These are phyloP conservation scores for Aspergillus japonicus DNA, from an alignment of 2,329 filamentous ascomycete genomes.

Conservation along the genomic window DNA sequence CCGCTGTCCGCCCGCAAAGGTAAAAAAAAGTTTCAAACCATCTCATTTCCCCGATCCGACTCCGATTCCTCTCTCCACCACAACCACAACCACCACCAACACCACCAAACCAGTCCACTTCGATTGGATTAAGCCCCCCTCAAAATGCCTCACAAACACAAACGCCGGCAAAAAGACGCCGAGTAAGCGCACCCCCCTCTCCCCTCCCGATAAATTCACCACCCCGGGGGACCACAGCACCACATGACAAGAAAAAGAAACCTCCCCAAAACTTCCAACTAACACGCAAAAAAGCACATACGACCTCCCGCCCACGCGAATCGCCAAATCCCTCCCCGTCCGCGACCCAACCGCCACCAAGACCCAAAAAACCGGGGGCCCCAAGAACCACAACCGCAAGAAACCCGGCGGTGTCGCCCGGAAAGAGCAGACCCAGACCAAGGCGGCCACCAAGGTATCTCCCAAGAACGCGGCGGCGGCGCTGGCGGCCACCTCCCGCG, in stretches of 20 bases:
- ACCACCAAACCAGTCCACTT: background rate
- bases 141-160: constrained; percentile 84
- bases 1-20: background rate
- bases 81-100: background rate
- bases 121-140: background rate
- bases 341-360: constrained; percentile 45
- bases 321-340: constrained; percentile 60
- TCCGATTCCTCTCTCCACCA: background rate
- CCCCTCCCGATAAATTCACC: no score
- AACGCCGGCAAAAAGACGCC: constrained; percentile 53
- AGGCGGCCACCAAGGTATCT: background rate
- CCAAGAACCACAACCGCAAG: constrained; percentile 32
- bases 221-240: no score
- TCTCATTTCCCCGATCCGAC: no score
- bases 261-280: no score
- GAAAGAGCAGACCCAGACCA: background rate
- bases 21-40: constrained; percentile 3
- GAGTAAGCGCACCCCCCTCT: no score
- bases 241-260: no score
- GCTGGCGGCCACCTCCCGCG: constrained; percentile 11
- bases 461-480: constrained; percentile 49
- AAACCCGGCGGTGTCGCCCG: background rate
- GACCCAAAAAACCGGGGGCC: constrained; percentile 36
- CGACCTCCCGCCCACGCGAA: constrained; percentile 60
- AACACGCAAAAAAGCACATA: constrained; percentile 35